These are phyloP conservation scores for Aspergillus homomorphus DNA, from an alignment of 495 filamentous ascomycete species.

Conservation along the genomic window DNA sequence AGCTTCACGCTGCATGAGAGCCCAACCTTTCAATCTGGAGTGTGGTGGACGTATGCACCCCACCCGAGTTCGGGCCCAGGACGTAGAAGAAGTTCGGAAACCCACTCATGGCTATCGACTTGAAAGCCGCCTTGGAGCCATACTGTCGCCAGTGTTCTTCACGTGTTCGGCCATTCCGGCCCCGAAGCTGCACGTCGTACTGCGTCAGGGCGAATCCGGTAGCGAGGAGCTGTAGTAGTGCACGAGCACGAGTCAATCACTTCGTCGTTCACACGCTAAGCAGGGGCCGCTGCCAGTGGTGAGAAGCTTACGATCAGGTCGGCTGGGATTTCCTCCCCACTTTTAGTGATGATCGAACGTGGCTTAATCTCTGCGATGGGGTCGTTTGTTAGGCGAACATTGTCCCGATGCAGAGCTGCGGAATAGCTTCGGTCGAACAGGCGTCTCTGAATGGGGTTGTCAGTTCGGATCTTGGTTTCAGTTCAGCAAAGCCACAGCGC, in stretches of 20 bases:
- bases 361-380: constrained; percentile 7
- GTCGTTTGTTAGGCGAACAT: constrained; percentile 15
- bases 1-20: neutral
- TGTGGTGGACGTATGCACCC: constrained; percentile 19
- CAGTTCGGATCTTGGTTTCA: neutral
- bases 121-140: constrained; percentile 20
- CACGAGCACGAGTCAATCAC: neutral
- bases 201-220: constrained; percentile 16
- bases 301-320: constrained; percentile 15
- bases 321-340: constrained; percentile 7
- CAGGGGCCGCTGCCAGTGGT: too few species aligned
- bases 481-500: neutral
- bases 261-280: neutral
- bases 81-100: constrained; percentile 32
- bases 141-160: constrained; percentile 13
- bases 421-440: constrained; percentile 24
- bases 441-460: constrained; percentile 9
- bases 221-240: constrained; percentile 12
- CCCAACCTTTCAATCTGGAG: constrained; percentile 51
- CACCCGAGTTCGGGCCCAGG: constrained; percentile 26
- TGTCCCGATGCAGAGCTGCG: constrained; percentile 14
- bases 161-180: constrained; percentile 12
- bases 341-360: constrained; percentile 5
- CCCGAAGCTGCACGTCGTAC: constrained; percentile 6
- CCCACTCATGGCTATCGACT: constrained; percentile 24